Evolutionary conservation across 2,329 filamentous ascomycete genomes (phyloP).

Genomic region (Aspergillus sp.): DNA sequence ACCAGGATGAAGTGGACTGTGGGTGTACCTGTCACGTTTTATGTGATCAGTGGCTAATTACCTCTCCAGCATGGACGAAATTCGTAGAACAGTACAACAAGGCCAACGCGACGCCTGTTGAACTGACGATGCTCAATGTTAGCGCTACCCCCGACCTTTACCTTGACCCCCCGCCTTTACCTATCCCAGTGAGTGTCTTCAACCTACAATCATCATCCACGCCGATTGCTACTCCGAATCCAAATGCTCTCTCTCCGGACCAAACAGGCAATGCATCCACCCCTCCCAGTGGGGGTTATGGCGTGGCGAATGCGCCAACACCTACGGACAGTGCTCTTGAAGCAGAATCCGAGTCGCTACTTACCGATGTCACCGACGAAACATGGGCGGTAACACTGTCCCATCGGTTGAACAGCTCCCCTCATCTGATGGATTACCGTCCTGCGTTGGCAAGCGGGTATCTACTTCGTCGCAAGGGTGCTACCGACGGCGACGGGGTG

Average conservation of each 20-base stretch:
- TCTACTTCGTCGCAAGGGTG: conserved; percentile 44
- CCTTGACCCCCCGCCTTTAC: conserved; percentile 31
- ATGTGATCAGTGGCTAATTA: conserved; percentile 16
- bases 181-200: conserved; percentile 32
- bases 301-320: conserved; percentile 37
- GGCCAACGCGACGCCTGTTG: conserved; percentile 28
- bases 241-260: conserved; percentile 40
- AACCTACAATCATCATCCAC: conserved; percentile 34
- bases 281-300: conserved; percentile 26
- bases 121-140: conserved; percentile 35
- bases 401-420: conserved; percentile 44
- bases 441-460: conserved; percentile 46
- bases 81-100: conserved; percentile 40
- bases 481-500: conserved; percentile 40
- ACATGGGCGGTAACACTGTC: conserved; percentile 58
- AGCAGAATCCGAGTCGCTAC: conserved; percentile 54
- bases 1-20: conserved; percentile 52
- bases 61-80: conserved; percentile 33
- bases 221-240: conserved; percentile 38
- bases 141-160: conserved; percentile 34
- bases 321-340: conserved; percentile 35
- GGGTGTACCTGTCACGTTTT: conserved; percentile 11
- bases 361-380: conserved; percentile 59
- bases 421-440: conserved; percentile 40
- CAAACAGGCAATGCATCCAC: conserved; percentile 41